Percentiles rank a stretch among this genome's conserved stretches.
phyloP scores from a whole-genome alignment of 1,284 basidiomycete species.

The Agaricales sp. region DNA sequence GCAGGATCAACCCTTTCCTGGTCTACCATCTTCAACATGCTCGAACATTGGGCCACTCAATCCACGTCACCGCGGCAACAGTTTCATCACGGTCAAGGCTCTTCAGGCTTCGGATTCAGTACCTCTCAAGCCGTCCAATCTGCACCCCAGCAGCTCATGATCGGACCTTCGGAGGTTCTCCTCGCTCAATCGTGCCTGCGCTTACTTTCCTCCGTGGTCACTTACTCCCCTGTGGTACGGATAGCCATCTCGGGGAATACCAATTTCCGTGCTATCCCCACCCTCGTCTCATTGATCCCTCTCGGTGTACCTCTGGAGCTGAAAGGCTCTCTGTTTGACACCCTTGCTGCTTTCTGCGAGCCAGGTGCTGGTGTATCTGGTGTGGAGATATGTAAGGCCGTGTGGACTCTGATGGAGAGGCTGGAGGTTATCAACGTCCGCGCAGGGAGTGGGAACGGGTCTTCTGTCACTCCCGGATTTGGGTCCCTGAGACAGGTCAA shows the following conservation, averaged over 20 bases:
- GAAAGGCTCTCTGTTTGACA: slow-evolving; percentile 81
- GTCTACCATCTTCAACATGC: slow-evolving; percentile 30
- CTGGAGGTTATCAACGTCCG: slow-evolving; percentile 78
- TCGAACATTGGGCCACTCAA: slow-evolving; percentile 34
- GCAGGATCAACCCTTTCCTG: slow-evolving; percentile 33
- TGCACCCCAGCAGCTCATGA: slow-evolving; percentile 36
- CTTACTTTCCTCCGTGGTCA: slow-evolving; percentile 73
- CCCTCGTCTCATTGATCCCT: slow-evolving; percentile 71
- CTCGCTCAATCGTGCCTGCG: slow-evolving; percentile 76
- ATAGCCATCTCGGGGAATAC: slow-evolving; percentile 72
- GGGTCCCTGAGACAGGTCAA: slow-evolving; percentile 41
- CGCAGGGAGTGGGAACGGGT: slow-evolving; percentile 21
- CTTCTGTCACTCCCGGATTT: slow-evolving; percentile 19
- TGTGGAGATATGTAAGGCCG: slow-evolving; percentile 69
- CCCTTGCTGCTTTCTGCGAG: slow-evolving; percentile 77
- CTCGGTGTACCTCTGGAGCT: slow-evolving; percentile 82
- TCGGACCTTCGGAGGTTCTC: slow-evolving; percentile 68
- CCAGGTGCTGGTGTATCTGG: slow-evolving; percentile 65
- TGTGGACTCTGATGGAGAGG: slow-evolving; percentile 80
- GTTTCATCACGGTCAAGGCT: slow-evolving; percentile 11
- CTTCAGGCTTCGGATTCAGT: slow-evolving; percentile 12
- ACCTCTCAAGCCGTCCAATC: slow-evolving; percentile 24
- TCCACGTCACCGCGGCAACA: slow-evolving; percentile 5
- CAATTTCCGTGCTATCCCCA: slow-evolving; percentile 71
- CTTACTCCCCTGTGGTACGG: slow-evolving; percentile 70